Evolutionary conservation across 495 filamentous ascomycete species (phyloP).

Genomic region (Opeltia flavorubescens): DNA sequence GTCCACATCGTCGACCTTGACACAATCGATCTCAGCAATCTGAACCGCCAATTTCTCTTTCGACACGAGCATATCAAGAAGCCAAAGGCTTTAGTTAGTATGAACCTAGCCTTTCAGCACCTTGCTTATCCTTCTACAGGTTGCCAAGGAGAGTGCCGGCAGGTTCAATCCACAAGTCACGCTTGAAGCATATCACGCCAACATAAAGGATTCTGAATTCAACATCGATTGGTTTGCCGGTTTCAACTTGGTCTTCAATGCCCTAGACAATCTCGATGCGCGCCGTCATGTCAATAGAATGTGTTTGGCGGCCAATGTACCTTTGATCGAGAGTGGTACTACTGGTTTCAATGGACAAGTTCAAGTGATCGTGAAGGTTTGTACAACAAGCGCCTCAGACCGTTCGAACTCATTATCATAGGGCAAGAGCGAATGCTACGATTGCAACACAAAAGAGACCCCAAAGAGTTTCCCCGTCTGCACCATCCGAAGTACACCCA

Average conservation of each 20-base stretch:
- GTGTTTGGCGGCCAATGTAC: slow-evolving; percentile 84
- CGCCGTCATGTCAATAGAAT: slow-evolving; percentile 93
- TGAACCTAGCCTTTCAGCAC: not conserved
- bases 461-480: slow-evolving; percentile 91
- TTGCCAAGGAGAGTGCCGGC: slow-evolving; percentile 83
- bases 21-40: slow-evolving; percentile 93
- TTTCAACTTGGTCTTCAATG: slow-evolving; percentile 89
- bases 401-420: slow-evolving; percentile 14
- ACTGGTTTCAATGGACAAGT: slow-evolving; percentile 98
- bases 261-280: slow-evolving; percentile 90
- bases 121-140: slow-evolving; percentile 33
- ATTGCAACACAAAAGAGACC: slow-evolving; percentile 76
- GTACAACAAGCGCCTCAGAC: not conserved
- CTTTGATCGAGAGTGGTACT: slow-evolving; percentile 91
- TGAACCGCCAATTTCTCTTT: slow-evolving; percentile 98
- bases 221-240: slow-evolving; percentile 75
- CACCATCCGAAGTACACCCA: slow-evolving; percentile 89
- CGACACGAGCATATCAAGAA: slow-evolving; percentile 96
- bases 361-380: slow-evolving; percentile 79
- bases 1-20: slow-evolving; percentile 95
- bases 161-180: slow-evolving; percentile 84
- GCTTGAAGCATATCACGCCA: slow-evolving; percentile 82
- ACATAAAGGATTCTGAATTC: slow-evolving; percentile 91
- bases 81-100: slow-evolving; percentile 76
- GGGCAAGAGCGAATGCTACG: slow-evolving; percentile 91